phyloP scores from a whole-genome alignment of 371 early-diverging fungal genomes.

The Gilbertella persicaria region DNA sequence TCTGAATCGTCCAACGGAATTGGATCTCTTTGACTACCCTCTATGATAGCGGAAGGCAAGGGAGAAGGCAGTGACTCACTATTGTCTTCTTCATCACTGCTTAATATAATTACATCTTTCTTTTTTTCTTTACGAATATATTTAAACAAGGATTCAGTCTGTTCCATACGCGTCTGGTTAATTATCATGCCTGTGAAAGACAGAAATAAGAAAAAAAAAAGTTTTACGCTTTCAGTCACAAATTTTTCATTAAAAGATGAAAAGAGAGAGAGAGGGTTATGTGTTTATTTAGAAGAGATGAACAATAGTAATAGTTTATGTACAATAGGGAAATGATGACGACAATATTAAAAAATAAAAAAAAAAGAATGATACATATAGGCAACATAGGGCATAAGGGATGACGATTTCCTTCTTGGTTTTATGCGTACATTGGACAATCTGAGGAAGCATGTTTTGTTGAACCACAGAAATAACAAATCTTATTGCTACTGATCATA shows the following conservation, averaged over 20 bases:
- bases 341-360: neutral
- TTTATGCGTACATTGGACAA: conserved; percentile 49
- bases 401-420: too few relatives aligned
- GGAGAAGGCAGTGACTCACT: neutral
- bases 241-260: too few relatives aligned
- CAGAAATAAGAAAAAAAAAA: neutral
- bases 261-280: too few relatives aligned
- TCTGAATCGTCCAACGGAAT: conserved; percentile 13
- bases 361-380: neutral
- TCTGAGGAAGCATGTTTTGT: conserved; percentile 49
- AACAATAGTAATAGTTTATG: too few relatives aligned
- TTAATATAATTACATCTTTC: conserved; percentile 16
- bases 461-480: conserved; percentile 53
- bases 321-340: too few relatives aligned
- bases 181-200: neutral
- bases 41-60: neutral
- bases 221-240: neutral
- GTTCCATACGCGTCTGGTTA: neutral
- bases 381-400: neutral
- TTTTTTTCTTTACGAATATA: neutral
- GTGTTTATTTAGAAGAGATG: too few relatives aligned
- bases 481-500: conserved; percentile 1
- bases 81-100: conserved; percentile 24
- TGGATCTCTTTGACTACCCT: neutral
- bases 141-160: neutral